These are phyloP conservation scores for Stentor coeruleus DNA, from an alignment of 73 alveolate species.

Conservation along the genomic window DNA sequence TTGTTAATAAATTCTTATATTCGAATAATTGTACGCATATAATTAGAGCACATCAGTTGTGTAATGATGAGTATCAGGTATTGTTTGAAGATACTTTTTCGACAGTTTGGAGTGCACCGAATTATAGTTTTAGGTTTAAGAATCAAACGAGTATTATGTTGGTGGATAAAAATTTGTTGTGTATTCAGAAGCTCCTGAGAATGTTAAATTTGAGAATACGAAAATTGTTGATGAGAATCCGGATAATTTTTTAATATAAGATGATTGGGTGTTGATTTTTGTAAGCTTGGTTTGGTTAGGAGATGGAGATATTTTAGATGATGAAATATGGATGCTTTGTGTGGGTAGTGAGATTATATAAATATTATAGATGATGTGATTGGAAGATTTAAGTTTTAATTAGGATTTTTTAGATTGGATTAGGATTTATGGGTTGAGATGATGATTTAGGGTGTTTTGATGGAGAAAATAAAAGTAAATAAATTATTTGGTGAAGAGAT, in stretches of 20 bases:
- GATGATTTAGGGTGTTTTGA: too few relatives aligned
- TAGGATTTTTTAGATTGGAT: too few relatives aligned
- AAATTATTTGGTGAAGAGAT: too few relatives aligned
- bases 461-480: too few relatives aligned
- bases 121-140: constrained; percentile 90
- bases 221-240: constrained; percentile 20
- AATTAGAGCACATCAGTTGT: constrained; percentile 94
- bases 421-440: too few relatives aligned
- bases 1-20: constrained; percentile 87
- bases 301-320: too few relatives aligned
- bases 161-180: constrained; percentile 92
- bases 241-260: constrained; percentile 17
- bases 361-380: too few relatives aligned
- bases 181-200: constrained; percentile 89
- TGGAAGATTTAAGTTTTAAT: too few relatives aligned
- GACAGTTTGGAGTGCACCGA: constrained; percentile 99
- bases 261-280: too few relatives aligned
- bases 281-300: too few relatives aligned
- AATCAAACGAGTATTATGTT: constrained; percentile 88
- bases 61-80: constrained; percentile 91
- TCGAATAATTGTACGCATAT: constrained; percentile 83
- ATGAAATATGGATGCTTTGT: too few relatives aligned
- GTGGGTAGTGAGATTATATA: too few relatives aligned
- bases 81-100: constrained; percentile 84
- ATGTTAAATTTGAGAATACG: constrained; percentile 42